phyloP scores from a whole-genome alignment of 192 early-diverging fungal species.

The Entophlyctis helioformis region DNA sequence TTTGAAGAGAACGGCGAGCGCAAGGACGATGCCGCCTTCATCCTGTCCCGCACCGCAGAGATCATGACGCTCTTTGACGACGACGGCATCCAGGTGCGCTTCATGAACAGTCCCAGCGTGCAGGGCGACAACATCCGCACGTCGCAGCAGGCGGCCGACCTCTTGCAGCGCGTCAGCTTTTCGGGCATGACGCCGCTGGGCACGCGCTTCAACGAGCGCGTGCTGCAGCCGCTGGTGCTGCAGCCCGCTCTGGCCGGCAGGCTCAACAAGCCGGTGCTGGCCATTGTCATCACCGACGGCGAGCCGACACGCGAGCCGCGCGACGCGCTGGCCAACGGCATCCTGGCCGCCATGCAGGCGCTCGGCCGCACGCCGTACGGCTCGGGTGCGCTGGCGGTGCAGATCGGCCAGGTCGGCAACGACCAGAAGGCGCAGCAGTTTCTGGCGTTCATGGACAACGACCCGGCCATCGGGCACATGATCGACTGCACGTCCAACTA shows the following conservation, averaged over 20 bases:
- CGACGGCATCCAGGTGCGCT: too few species aligned
- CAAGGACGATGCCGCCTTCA: slow-evolving; percentile 13
- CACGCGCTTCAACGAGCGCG: slow-evolving; percentile 12
- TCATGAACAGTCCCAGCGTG: too few species aligned
- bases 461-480: slow-evolving; percentile 9
- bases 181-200: slow-evolving; percentile 17
- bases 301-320: slow-evolving; percentile 15
- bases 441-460: slow-evolving; percentile 7
- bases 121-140: slow-evolving; percentile 15
- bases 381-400: slow-evolving; percentile 7
- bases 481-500: slow-evolving; percentile 15
- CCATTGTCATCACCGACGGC: slow-evolving; percentile 19
- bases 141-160: slow-evolving; percentile 1
- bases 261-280: slow-evolving; percentile 15
- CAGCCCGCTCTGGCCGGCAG: not conserved
- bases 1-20: slow-evolving; percentile 14
- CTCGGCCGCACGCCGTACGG: slow-evolving; percentile 8
- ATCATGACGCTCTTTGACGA: slow-evolving; percentile 13
- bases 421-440: slow-evolving; percentile 15
- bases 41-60: slow-evolving; percentile 11
- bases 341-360: slow-evolving; percentile 3
- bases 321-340: slow-evolving; percentile 6
- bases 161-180: slow-evolving; percentile 8
- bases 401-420: slow-evolving; percentile 18
- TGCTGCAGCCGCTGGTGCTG: slow-evolving; percentile 13